phyloP scores from a whole-genome alignment of 1,139 yeast species.

The Meyerozyma elateridarum region DNA sequence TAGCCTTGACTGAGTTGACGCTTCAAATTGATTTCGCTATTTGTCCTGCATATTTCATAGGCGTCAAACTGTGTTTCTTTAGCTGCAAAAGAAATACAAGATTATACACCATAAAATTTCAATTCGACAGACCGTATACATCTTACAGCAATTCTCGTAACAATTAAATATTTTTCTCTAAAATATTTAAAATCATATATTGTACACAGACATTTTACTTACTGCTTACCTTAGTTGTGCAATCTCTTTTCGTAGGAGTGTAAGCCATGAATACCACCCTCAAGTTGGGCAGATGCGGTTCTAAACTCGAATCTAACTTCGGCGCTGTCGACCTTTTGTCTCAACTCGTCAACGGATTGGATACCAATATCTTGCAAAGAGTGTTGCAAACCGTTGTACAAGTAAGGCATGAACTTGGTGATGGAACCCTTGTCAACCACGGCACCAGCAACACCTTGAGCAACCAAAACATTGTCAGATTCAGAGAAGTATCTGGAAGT shows the following conservation, averaged over 20 bases:
- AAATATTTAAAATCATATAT: no score
- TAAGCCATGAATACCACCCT: constrained; percentile 97
- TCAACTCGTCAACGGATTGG: constrained; percentile 58
- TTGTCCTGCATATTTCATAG: no score
- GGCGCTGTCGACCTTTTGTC: constrained; percentile 60
- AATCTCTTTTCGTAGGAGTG: constrained; percentile 97
- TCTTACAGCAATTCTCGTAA: no score
- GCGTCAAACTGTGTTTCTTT: no score
- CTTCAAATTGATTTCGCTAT: no score
- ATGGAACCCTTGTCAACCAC: constrained; percentile 97
- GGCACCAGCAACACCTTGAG: constrained; percentile 98
- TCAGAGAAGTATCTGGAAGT: constrained; percentile 98
- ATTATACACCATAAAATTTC: no score
- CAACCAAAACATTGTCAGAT: constrained; percentile 90
- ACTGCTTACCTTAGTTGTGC: constrained; percentile 74
- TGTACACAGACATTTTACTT: background rate
- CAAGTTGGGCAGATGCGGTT: constrained; percentile 97
- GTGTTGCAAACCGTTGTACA: constrained; percentile 94
- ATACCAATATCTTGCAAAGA: constrained; percentile 98
- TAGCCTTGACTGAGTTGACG: no score
- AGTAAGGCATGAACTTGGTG: constrained; percentile 88
- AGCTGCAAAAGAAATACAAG: no score
- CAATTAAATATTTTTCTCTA: no score
- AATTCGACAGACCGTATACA: no score
- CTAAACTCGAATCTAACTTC: constrained; percentile 91